Evolutionary conservation across 2,329 filamentous ascomycete genomes (phyloP), one percentile per base, ranked within the genome.

Genomic region (Colletotrichum melonis): DNA sequence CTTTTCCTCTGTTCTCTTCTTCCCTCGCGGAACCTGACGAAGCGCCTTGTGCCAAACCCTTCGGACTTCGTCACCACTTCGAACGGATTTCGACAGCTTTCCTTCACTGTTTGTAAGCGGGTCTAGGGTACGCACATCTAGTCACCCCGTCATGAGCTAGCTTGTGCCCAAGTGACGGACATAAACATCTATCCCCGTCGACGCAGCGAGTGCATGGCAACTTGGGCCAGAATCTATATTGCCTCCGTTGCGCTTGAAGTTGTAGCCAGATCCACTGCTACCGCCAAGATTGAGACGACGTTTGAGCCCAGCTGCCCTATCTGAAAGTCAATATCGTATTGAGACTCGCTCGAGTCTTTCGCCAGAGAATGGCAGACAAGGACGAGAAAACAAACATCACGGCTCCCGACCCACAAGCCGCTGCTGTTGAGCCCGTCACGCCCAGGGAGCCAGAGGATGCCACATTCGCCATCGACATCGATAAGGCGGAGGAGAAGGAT

Each of bases 351-450:
- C 24, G 26, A 60, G 35, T 19, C 60, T 57, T 57, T 57, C 52
- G 67, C 62, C 49, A 62, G 60, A 73, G 30, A 32, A 73, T 73
- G 71, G 67, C 71, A 66, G 79, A 78, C 54, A 81, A 80, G 69
- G 77, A 79, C 59, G 76, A 77, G 71, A 73, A 73, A 64, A 66
- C 62, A 38, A 71, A 73, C 56, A 62, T 73, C 49, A 79, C 77
- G 70, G 77, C 79, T 38, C 75, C 79, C 42, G 79, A 82, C 74
- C 73, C 76, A 57, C 74, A 77, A 57, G 79, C 79, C 54, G 78
- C 78, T 60, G 75, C 78, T n/a, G 68, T 79, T 28, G 75, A 80
- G n/a, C 77, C 79, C 19, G 66, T 73, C 54, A 52, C 70, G 14
- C n/a, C 65, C 57, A 67, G 67, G n/a, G 67, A 70, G 7, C 63